phyloP scores from a whole-genome alignment of 768 basidiomycete genomes.

The Trametes meyenii region DNA sequence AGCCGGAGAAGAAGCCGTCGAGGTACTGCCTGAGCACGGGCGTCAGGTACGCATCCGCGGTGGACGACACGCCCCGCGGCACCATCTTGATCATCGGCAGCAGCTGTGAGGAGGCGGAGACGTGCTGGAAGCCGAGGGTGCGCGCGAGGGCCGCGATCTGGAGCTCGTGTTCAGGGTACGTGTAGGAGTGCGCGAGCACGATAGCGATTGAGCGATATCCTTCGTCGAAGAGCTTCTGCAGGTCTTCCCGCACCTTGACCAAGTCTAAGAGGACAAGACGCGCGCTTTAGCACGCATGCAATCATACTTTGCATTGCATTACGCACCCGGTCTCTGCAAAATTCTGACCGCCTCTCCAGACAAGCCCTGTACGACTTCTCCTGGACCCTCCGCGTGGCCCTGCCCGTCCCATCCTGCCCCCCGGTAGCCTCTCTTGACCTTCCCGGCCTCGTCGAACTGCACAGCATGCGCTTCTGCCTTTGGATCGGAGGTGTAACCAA shows the following conservation, averaged over 20 bases:
- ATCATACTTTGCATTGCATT: not conserved
- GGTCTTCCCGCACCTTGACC: conserved; percentile 52
- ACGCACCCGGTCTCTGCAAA: conserved; percentile 67
- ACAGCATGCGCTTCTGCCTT: conserved; percentile 74
- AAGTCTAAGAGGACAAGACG: conserved; percentile 21
- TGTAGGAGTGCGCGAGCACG: conserved; percentile 90
- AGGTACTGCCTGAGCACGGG: conserved; percentile 85
- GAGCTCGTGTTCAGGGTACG: conserved; percentile 84
- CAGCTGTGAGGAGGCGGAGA: conserved; percentile 87
- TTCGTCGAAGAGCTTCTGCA: conserved; percentile 71
- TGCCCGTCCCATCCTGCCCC: conserved; percentile 78
- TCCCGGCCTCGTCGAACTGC: conserved; percentile 74
- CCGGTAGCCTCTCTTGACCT: conserved; percentile 65
- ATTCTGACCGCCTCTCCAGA: conserved; percentile 91
- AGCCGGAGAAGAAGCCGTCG: conserved; percentile 89
- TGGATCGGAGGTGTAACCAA: conserved; percentile 92
- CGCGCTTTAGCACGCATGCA: too few relatives aligned
- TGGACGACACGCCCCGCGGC: conserved; percentile 88
- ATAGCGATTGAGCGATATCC: conserved; percentile 91
- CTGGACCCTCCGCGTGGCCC: conserved; percentile 75
- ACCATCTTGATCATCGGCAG: conserved; percentile 96
- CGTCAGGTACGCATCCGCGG: conserved; percentile 94
- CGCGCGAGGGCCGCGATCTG: conserved; percentile 73
- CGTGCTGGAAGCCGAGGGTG: conserved; percentile 83
- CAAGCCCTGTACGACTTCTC: conserved; percentile 77